Conservation (phyloP, 345 rosid genomes). For the Cardamine chenopodiifolia region DNA sequence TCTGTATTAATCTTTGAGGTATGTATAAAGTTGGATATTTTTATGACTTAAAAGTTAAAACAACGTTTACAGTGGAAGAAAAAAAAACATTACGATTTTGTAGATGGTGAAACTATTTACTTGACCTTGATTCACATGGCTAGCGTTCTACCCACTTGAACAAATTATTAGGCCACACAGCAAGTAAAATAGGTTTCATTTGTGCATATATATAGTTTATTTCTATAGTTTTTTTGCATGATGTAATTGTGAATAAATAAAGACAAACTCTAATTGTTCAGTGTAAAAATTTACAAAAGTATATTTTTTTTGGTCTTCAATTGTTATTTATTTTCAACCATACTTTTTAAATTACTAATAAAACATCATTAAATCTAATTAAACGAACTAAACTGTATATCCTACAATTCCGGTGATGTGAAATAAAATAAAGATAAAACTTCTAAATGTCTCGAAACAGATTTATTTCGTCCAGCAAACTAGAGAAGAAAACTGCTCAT, state of each 20-base stretch:
- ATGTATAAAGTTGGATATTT: neutral
- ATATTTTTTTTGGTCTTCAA: neutral
- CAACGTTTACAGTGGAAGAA: neutral
- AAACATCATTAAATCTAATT: neutral
- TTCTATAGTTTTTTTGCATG: too few species aligned
- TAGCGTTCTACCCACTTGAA: too few species aligned
- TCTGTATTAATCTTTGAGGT: neutral
- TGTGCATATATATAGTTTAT: neutral
- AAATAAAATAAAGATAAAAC: neutral
- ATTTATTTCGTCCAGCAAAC: neutral
- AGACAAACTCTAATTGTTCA: neutral
- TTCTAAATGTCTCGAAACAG: neutral
- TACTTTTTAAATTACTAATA: too few species aligned
- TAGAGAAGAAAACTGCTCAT: neutral
- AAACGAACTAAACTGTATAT: neutral
- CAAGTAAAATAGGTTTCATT: neutral
- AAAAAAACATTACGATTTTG: neutral
- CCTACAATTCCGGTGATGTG: too few species aligned
- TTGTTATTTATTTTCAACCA: neutral
- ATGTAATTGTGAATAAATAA: neutral
- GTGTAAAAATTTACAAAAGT: too few species aligned
- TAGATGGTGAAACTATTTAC: too few species aligned
- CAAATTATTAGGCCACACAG: too few species aligned
- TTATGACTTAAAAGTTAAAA: too few species aligned
- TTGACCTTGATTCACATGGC: too few species aligned